Percentiles rank a stretch among this genome's conserved stretches.
These are phyloP conservation scores for Clathrus columnatus DNA, from an alignment of 768 basidiomycete species.

Conservation along the genomic window DNA sequence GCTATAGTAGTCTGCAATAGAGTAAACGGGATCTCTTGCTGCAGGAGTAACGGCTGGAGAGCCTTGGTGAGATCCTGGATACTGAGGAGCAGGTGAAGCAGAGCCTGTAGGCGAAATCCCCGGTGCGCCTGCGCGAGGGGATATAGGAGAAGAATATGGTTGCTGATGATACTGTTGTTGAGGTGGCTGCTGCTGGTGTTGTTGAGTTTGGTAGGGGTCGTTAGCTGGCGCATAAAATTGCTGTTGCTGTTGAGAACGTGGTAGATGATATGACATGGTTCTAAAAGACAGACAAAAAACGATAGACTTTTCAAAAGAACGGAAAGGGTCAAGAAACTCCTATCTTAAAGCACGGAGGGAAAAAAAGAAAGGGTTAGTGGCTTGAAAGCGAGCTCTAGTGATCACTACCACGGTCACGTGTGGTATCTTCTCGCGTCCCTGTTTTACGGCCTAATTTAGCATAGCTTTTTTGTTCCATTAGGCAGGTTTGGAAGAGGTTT, in stretches of 20 bases:
- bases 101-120: too few species aligned
- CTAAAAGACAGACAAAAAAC: neutral
- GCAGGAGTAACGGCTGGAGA: neutral
- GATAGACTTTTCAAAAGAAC: neutral
- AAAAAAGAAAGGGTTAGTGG: neutral
- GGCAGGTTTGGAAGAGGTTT: too few species aligned
- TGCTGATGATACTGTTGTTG: too few species aligned
- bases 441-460: too few species aligned
- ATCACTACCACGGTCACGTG: neutral
- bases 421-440: too few species aligned
- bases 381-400: neutral
- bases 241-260: neutral
- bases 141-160: neutral
- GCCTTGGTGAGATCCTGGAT: neutral
- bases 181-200: too few species aligned
- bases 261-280: neutral
- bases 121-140: neutral
- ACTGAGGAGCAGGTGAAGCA: neutral
- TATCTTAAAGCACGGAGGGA: too few species aligned
- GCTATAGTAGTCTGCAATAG: constrained; percentile 7
- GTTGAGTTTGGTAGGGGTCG: too few species aligned
- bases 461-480: too few species aligned
- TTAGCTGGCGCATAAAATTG: neutral
- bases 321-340: too few species aligned
- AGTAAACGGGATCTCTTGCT: neutral